Percentiles rank a stretch among this genome's conserved stretches.
phyloP scores from a whole-genome alignment of 768 basidiomycete species.

The Omphalotus guepiniiformis region DNA sequence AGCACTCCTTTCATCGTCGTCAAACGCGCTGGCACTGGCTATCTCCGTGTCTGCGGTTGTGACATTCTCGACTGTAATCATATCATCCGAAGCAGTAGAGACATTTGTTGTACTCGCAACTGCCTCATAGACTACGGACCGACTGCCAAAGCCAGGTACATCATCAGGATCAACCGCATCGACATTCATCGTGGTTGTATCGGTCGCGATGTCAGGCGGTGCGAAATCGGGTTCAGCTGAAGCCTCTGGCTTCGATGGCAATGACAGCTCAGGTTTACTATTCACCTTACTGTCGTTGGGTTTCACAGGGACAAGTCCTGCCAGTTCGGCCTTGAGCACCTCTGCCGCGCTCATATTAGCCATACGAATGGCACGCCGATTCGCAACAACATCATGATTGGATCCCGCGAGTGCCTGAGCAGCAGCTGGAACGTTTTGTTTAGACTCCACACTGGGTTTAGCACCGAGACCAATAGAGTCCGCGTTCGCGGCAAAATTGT shows the following conservation, averaged over 20 bases:
- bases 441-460: conserved; percentile 52
- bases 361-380: conserved; percentile 86
- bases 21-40: conserved; percentile 16
- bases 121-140: conserved; percentile 1
- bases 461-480: conserved; percentile 77
- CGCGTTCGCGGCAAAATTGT: conserved; percentile 64
- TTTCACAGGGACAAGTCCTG: conserved; percentile 39
- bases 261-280: conserved; percentile 34
- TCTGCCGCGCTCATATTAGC: conserved; percentile 98
- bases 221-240: conserved; percentile 21
- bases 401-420: conserved; percentile 75
- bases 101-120: neutral
- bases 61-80: conserved; percentile 10
- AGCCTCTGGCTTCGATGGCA: conserved; percentile 33
- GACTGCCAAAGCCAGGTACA: conserved; percentile 33
- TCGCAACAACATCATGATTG: conserved; percentile 88
- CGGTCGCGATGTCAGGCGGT: conserved; percentile 15
- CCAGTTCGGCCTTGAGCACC: conserved; percentile 85
- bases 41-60: neutral
- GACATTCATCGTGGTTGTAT: conserved; percentile 19
- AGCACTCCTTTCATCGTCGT: conserved; percentile 15
- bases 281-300: conserved; percentile 1
- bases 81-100: conserved; percentile 6
- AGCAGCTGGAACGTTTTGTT: conserved; percentile 53
- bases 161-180: conserved; percentile 23